A percentile compares a stretch with the other conserved stretches of the same genome.
These are phyloP conservation scores for Pseudopyricularia javanii DNA, from an alignment of 2,329 filamentous ascomycete genomes.

Conservation along the genomic window DNA sequence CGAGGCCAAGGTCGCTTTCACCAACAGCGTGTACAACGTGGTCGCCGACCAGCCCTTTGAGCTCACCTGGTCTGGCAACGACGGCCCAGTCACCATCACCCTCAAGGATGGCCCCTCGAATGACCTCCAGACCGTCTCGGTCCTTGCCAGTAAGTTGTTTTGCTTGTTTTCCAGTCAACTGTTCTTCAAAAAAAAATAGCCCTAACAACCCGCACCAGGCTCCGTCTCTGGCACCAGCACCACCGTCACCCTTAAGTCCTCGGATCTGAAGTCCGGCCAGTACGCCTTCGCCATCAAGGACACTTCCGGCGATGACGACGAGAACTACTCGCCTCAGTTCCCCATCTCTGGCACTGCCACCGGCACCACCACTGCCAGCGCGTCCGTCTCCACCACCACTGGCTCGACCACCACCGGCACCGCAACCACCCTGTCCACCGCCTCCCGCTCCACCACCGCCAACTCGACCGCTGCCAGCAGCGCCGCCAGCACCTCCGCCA, in stretches of 20 bases:
- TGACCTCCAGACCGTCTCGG: slow-evolving; percentile 21
- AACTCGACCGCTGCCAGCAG: not conserved
- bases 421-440: not conserved
- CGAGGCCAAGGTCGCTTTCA: slow-evolving; percentile 15
- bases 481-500: not conserved
- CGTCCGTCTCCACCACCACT: not conserved
- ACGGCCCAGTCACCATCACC: slow-evolving; percentile 27
- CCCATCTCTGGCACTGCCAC: slow-evolving; percentile 14
- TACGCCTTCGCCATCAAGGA: slow-evolving; percentile 35
- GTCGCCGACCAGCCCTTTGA: slow-evolving; percentile 25
- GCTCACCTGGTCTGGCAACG: slow-evolving; percentile 27
- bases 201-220: slow-evolving; percentile 13
- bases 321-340: slow-evolving; percentile 33
- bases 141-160: slow-evolving; percentile 22
- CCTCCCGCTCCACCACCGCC: not conserved
- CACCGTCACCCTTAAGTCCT: slow-evolving; percentile 22
- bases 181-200: not conserved
- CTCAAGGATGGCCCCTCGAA: slow-evolving; percentile 24
- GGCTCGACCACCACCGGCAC: not conserved
- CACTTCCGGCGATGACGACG: slow-evolving; percentile 10
- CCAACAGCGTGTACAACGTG: slow-evolving; percentile 18
- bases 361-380: not conserved
- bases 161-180: not conserved
- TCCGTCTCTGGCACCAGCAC: slow-evolving; percentile 19
- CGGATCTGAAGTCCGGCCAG: slow-evolving; percentile 21